These are phyloP conservation scores for Venustampulla echinocandica DNA, from an alignment of 495 filamentous ascomycete species.

Conservation along the genomic window DNA sequence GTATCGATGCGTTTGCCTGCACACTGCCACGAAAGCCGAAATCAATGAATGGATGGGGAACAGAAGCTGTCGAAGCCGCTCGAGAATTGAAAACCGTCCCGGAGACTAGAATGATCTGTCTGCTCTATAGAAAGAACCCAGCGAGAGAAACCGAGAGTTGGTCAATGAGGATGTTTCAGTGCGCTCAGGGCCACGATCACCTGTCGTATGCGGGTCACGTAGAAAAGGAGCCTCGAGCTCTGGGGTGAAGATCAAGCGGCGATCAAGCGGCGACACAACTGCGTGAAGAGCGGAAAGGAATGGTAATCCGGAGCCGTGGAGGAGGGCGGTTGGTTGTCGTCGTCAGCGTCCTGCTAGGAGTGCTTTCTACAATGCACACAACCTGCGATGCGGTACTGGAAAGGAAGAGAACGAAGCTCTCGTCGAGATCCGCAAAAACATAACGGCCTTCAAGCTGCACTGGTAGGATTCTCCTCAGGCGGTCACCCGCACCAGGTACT, in stretches of 20 bases:
- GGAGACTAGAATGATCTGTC: no score
- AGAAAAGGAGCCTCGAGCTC: constrained; percentile 20
- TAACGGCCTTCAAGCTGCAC: background rate
- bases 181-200: background rate
- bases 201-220: background rate
- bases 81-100: background rate
- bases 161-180: constrained; percentile 10
- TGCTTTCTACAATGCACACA: background rate
- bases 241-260: constrained; percentile 20
- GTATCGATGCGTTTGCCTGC: background rate
- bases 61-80: no score
- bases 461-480: background rate
- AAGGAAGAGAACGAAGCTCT: constrained; percentile 5
- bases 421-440: background rate
- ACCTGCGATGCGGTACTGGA: background rate
- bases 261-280: constrained; percentile 13
- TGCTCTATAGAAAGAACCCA: background rate
- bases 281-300: no score
- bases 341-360: background rate
- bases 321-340: background rate
- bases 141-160: background rate
- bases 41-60: background rate
- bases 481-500: background rate
- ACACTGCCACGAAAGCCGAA: background rate
- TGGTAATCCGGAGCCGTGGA: background rate